Percentiles rank a stretch among this genome's conserved stretches.
phyloP scores from a whole-genome alignment of 805 yeast species.

The Diddensiella caesifluorescens region DNA sequence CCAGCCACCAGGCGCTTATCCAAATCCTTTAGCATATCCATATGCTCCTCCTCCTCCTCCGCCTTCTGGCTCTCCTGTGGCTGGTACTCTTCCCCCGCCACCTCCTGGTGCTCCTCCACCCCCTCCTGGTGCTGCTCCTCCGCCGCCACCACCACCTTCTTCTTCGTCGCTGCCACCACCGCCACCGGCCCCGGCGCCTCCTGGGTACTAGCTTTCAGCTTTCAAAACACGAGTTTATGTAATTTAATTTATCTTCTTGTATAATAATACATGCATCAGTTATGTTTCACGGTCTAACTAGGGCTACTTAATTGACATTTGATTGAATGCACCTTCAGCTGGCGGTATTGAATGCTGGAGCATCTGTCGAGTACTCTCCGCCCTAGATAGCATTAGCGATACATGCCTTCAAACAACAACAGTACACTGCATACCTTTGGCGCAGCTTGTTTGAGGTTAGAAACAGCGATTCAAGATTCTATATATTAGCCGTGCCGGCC shows the following conservation, averaged over 20 bases:
- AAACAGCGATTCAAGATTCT: slow-evolving; percentile 16
- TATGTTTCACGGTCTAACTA: neutral
- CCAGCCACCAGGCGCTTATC: slow-evolving; percentile 4
- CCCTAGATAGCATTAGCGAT: slow-evolving; percentile 4
- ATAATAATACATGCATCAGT: neutral
- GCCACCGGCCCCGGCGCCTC: slow-evolving; percentile 8
- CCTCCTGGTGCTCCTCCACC: slow-evolving; percentile 14
- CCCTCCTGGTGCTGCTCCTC: slow-evolving; percentile 10
- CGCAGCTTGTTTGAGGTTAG: slow-evolving; percentile 16
- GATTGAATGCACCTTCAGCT: slow-evolving; percentile 15
- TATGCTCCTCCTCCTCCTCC: slow-evolving; percentile 10
- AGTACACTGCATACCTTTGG: slow-evolving; percentile 11
- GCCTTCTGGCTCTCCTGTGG: slow-evolving; percentile 5
- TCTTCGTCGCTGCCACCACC: slow-evolving; percentile 6
- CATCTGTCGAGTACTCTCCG: slow-evolving; percentile 5
- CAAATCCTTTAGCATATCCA: slow-evolving; percentile 12
- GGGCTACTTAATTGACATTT: slow-evolving; percentile 5
- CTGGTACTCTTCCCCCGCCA: slow-evolving; percentile 10
- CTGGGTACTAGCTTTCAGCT: neutral
- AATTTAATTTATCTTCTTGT: no score
- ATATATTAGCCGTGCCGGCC: neutral
- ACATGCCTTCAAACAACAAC: neutral
- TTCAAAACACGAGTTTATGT: no score
- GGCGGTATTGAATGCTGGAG: slow-evolving; percentile 15
- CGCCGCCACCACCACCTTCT: slow-evolving; percentile 8